phyloP scores from a whole-genome alignment of 2,329 filamentous ascomycete species.

The Aspergillus latus region DNA sequence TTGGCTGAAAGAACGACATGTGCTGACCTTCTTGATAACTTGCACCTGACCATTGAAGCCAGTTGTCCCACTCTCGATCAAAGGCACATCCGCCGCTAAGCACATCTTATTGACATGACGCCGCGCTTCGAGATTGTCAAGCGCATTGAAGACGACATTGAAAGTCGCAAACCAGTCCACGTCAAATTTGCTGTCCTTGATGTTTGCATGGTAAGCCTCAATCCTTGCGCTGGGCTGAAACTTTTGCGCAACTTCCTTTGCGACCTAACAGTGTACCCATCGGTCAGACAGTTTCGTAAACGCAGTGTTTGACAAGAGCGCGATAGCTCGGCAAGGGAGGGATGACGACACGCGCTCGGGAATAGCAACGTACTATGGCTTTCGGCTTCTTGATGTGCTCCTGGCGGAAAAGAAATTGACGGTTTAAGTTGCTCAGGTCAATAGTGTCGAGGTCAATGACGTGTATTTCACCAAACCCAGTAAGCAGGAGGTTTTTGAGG shows the following conservation, averaged over 20 bases:
- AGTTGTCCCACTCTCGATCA: slow-evolving; percentile 95
- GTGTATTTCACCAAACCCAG: slow-evolving; percentile 88
- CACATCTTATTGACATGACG: slow-evolving; percentile 98
- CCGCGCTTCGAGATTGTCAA: slow-evolving; percentile 92
- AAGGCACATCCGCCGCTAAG: slow-evolving; percentile 79
- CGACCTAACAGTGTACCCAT: slow-evolving; percentile 59
- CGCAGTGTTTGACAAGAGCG: background rate
- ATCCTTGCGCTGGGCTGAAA: slow-evolving; percentile 91
- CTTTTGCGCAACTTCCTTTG: slow-evolving; percentile 82
- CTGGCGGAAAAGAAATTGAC: slow-evolving; percentile 93
- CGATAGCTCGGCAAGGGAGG: slow-evolving; percentile 5
- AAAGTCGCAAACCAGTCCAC: slow-evolving; percentile 86
- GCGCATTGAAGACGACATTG: slow-evolving; percentile 87
- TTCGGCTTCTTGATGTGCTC: slow-evolving; percentile 99
- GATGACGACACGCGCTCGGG: slow-evolving; percentile 13
- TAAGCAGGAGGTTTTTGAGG: slow-evolving; percentile 91
- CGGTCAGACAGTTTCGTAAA: slow-evolving; percentile 18
- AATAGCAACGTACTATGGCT: slow-evolving; percentile 65
- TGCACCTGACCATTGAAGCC: slow-evolving; percentile 98
- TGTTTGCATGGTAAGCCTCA: slow-evolving; percentile 87
- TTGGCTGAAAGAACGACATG: background rate
- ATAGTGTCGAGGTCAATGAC: slow-evolving; percentile 98
- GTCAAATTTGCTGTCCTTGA: slow-evolving; percentile 85
- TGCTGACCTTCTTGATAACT: slow-evolving; percentile 75
- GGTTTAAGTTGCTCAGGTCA: slow-evolving; percentile 94